Evolutionary conservation across 352 stramenopile genomes (phyloP).

Genomic region (Phytopythium cucurbitacearum): DNA sequence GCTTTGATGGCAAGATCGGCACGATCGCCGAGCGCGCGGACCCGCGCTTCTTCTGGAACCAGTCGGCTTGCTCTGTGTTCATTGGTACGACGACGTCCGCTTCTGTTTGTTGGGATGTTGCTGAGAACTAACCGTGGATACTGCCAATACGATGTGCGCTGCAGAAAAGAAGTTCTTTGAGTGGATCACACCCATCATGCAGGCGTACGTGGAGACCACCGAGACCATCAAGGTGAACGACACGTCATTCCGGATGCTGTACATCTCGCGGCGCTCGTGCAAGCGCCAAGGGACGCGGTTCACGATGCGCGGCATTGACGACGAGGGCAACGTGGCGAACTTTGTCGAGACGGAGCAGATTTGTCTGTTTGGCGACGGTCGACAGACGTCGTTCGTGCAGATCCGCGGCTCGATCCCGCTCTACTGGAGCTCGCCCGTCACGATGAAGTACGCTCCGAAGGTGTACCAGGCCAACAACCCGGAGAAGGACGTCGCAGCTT

Average conservation of each 20-base stretch:
- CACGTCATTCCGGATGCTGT: slow-evolving; percentile 60
- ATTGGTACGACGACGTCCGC: slow-evolving; percentile 29
- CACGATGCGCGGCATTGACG: slow-evolving; percentile 91
- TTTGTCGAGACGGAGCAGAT: slow-evolving; percentile 96
- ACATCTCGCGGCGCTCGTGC: slow-evolving; percentile 70
- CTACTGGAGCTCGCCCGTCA: slow-evolving; percentile 87
- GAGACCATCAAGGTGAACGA: slow-evolving; percentile 39
- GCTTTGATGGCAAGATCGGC: slow-evolving; percentile 41
- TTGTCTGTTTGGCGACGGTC: slow-evolving; percentile 57
- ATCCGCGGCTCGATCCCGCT: slow-evolving; percentile 95
- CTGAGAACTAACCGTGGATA: not conserved
- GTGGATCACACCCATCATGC: slow-evolving; percentile 78
- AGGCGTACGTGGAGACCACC: slow-evolving; percentile 55
- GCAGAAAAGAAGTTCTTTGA: slow-evolving; percentile 73
- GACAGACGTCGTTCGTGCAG: slow-evolving; percentile 62
- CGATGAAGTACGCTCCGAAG: slow-evolving; percentile 92
- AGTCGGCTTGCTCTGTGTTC: slow-evolving; percentile 53
- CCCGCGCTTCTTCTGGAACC: slow-evolving; percentile 93
- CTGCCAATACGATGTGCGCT: not conserved
- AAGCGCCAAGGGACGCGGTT: slow-evolving; percentile 90
- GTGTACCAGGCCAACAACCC: slow-evolving; percentile 56
- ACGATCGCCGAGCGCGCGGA: slow-evolving; percentile 77
- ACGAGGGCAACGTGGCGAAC: slow-evolving; percentile 90
- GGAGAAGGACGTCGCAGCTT: slow-evolving; percentile 47
- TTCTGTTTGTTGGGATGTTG: not conserved